A percentile compares a stretch with the other conserved stretches of the same genome.
Evolutionary conservation across 345 rosid species (phyloP).

Genomic region (Eucalyptus victrix): DNA sequence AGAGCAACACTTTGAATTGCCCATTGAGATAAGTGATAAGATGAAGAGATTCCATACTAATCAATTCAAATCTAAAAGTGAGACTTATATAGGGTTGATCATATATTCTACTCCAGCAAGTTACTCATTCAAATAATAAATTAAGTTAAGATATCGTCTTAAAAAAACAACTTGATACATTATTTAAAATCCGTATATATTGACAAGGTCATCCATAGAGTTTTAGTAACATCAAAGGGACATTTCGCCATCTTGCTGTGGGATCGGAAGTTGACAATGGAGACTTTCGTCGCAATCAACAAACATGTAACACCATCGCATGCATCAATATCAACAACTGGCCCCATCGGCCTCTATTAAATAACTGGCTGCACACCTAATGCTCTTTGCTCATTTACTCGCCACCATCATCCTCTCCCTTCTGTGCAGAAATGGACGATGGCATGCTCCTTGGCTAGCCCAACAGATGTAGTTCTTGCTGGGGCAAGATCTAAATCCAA

Average conservation of each 20-base stretch:
- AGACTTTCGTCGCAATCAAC: background rate
- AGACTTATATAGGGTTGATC: background rate
- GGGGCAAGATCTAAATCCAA: background rate
- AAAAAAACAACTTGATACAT: background rate
- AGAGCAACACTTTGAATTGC: background rate
- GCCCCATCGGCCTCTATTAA: background rate
- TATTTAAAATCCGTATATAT: background rate
- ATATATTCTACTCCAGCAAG: background rate
- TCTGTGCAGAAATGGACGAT: background rate
- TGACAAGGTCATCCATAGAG: background rate
- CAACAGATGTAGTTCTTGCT: background rate
- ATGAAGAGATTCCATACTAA: background rate
- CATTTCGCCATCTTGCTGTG: background rate
- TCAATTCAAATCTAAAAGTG: background rate
- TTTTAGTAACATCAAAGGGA: background rate
- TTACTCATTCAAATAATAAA: background rate
- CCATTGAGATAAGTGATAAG: background rate
- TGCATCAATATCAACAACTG: background rate
- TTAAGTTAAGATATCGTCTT: background rate
- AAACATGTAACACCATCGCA: background rate
- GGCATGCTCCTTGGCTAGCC: background rate
- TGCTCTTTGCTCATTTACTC: background rate
- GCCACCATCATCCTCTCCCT: background rate
- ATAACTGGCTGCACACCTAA: background rate
- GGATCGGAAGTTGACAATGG: background rate